These are phyloP conservation scores for Globisporangium nunn DNA, from an alignment of 352 stramenopile genomes.

Conservation along the genomic window DNA sequence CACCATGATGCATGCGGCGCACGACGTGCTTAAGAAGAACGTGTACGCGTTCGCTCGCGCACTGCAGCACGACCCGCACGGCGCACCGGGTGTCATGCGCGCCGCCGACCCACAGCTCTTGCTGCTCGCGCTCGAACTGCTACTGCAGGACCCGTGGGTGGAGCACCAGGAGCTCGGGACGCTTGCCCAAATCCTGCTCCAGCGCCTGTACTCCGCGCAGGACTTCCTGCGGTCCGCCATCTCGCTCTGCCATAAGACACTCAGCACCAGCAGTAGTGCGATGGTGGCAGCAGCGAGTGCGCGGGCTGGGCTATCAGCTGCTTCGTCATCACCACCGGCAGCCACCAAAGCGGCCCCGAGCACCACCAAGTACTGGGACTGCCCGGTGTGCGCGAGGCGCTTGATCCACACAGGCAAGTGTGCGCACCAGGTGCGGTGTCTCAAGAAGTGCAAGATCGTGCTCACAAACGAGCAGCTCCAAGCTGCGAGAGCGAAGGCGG, in stretches of 20 bases:
- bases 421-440: conserved; percentile 6
- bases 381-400: conserved; percentile 7
- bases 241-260: conserved; percentile 5
- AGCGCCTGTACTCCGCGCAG: conserved; percentile 4
- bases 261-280: not conserved
- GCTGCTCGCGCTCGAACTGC: conserved; percentile 4
- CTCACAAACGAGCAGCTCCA: conserved; percentile 9
- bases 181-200: conserved; percentile 3
- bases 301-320: not conserved
- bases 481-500: not conserved
- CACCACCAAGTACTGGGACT: conserved; percentile 8
- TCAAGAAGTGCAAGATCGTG: conserved; percentile 9
- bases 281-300: not conserved
- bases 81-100: conserved; percentile 5
- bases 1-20: conserved; percentile 5
- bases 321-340: not conserved
- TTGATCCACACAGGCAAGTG: conserved; percentile 7
- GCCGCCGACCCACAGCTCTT: conserved; percentile 8
- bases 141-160: conserved; percentile 5
- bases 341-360: not conserved
- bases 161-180: conserved; percentile 1
- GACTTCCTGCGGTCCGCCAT: conserved; percentile 8
- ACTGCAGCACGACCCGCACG: conserved; percentile 10
- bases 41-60: conserved; percentile 10
- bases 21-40: conserved; percentile 7